These are phyloP conservation scores for Solanum arcanum DNA, from an alignment of 257 asterid genomes.

Conservation along the genomic window DNA sequence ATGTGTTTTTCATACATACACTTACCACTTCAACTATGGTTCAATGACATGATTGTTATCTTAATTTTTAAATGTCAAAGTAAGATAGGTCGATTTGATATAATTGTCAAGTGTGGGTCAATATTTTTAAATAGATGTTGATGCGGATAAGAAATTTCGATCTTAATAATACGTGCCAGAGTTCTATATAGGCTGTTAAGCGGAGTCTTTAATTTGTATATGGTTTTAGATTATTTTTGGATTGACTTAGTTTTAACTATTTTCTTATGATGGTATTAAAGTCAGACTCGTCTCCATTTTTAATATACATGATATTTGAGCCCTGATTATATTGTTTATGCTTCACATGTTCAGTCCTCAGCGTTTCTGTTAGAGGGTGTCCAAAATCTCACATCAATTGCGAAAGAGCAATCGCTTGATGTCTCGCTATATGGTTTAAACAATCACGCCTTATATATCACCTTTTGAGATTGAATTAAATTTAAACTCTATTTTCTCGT, in stretches of 20 bases:
- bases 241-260: accelerated
- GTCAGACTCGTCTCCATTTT: background rate
- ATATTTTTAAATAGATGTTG: background rate
- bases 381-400: background rate
- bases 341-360: background rate
- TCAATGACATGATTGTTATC: background rate
- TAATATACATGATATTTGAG: background rate
- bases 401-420: background rate
- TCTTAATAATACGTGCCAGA: background rate
- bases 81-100: background rate
- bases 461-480: background rate
- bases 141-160: background rate
- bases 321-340: background rate
- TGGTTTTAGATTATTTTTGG: background rate
- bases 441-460: background rate
- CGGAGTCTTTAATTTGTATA: background rate
- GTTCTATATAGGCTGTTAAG: background rate
- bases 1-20: background rate
- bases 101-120: background rate
- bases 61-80: background rate
- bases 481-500: background rate
- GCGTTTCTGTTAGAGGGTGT: background rate
- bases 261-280: background rate
- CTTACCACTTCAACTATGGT: background rate
- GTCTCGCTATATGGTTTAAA: background rate